phyloP scores from a whole-genome alignment of 345 rosid genomes.

The Gossypium ekmanianum region DNA sequence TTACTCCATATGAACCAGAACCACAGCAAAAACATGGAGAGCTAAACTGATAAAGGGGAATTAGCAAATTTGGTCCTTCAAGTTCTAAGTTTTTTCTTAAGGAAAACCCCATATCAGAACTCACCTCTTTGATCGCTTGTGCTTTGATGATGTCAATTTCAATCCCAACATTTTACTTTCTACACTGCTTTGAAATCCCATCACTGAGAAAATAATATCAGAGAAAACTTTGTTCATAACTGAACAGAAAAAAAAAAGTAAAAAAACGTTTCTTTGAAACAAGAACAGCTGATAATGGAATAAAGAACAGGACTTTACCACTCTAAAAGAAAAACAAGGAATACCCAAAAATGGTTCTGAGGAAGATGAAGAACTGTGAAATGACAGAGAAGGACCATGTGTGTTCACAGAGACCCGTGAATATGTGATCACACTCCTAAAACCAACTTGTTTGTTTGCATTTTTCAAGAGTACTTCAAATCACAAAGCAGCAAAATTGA shows the following conservation, averaged over 20 bases:
- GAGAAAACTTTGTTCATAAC: conserved; percentile 1
- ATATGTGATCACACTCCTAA: conserved; percentile 20
- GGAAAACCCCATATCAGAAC: conserved; percentile 16
- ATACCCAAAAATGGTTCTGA: conserved; percentile 15
- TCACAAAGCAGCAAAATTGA: conserved; percentile 20
- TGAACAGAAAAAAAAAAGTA: conserved; percentile 10
- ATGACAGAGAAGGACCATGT: conserved; percentile 15
- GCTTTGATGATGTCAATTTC: conserved; percentile 41
- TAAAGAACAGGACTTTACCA: conserved; percentile 24
- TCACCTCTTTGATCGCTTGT: conserved; percentile 94
- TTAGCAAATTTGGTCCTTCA: background rate
- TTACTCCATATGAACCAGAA: conserved; percentile 27
- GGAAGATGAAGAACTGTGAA: conserved; percentile 9
- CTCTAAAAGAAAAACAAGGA: conserved; percentile 19
- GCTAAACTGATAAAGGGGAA: conserved; percentile 20
- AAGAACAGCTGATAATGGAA: background rate
- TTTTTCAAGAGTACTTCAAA: conserved; percentile 21
- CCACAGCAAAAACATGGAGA: conserved; percentile 23
- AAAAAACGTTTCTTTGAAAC: conserved; percentile 5
- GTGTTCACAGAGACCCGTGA: conserved; percentile 17
- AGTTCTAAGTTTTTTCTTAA: conserved; percentile 19
- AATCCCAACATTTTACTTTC: conserved; percentile 50
- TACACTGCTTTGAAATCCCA: conserved; percentile 50
- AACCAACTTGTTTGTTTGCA: conserved; percentile 27
- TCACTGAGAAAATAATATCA: conserved; percentile 29